These are phyloP conservation scores for Phialophora chinensis DNA, from an alignment of 2,329 filamentous ascomycete species.

Conservation along the genomic window DNA sequence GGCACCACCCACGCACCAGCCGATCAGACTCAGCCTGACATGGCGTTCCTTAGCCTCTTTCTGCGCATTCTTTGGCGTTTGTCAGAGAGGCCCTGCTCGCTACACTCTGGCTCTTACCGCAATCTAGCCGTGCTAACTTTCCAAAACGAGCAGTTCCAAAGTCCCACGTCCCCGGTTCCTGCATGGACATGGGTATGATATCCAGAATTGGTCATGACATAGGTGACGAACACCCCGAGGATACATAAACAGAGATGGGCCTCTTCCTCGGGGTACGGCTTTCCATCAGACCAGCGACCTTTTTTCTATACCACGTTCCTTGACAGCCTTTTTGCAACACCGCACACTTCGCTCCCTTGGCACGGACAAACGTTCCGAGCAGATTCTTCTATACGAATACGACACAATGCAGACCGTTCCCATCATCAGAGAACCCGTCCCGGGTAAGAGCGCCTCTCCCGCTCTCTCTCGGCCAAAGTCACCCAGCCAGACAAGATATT, in stretches of 20 bases:
- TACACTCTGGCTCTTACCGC: constrained; percentile 19
- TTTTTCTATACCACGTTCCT: background rate
- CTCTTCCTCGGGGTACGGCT: background rate
- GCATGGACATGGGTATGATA: constrained; percentile 13
- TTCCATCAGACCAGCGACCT: background rate
- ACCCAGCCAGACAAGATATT: constrained; percentile 26
- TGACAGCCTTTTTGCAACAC: background rate
- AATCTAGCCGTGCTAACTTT: constrained; percentile 20
- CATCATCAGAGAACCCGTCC: constrained; percentile 19
- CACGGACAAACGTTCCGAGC: background rate
- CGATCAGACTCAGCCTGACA: constrained; percentile 27
- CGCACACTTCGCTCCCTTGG: background rate
- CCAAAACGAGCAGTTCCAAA: constrained; percentile 14
- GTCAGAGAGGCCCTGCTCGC: constrained; percentile 14
- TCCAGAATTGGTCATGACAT: constrained; percentile 7
- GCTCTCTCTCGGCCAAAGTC: constrained; percentile 20
- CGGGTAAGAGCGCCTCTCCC: constrained; percentile 15
- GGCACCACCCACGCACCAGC: constrained; percentile 19
- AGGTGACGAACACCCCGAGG: background rate
- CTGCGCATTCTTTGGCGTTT: constrained; percentile 5
- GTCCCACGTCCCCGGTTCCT: constrained; percentile 12
- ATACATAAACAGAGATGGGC: constrained; percentile 16
- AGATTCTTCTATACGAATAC: constrained; percentile 4
- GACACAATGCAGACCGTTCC: constrained; percentile 15
- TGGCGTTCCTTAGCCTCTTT: constrained; percentile 24